phyloP scores from a whole-genome alignment of 1,284 basidiomycete species.

The Ceratobasidium sp. region DNA sequence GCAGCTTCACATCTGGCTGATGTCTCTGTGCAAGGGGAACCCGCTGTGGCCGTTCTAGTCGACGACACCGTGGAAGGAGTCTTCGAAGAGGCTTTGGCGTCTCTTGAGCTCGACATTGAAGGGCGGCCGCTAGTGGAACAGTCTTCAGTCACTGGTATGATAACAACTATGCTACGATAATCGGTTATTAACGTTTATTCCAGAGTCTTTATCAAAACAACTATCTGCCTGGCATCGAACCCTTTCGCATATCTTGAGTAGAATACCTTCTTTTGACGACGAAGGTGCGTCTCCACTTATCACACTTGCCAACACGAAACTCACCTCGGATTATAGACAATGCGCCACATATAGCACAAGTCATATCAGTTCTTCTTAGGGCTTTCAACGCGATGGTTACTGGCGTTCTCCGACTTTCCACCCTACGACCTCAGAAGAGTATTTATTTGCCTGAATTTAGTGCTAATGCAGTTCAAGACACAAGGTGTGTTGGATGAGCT shows the following conservation, averaged over 20 bases:
- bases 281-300: constrained; percentile 1
- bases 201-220: constrained; percentile 36
- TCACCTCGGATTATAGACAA: background rate
- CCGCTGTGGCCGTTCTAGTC: constrained; percentile 26
- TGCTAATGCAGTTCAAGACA: constrained; percentile 9
- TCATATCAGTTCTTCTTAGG: constrained; percentile 23
- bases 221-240: constrained; percentile 20
- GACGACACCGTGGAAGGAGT: constrained; percentile 34
- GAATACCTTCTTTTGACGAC: constrained; percentile 36
- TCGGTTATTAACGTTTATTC: background rate
- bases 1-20: constrained; percentile 29
- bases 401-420: constrained; percentile 14
- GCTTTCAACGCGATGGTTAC: constrained; percentile 24
- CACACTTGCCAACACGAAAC: background rate
- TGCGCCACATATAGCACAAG: constrained; percentile 22
- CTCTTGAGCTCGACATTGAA: constrained; percentile 37
- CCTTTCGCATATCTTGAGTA: constrained; percentile 9
- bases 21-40: constrained; percentile 26
- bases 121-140: constrained; percentile 25
- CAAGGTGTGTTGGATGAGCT: background rate
- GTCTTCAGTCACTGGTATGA: constrained; percentile 23
- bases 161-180: background rate
- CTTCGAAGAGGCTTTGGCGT: constrained; percentile 25
- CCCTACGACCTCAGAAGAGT: background rate
- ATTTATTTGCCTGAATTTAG: constrained; percentile 22